Percentiles rank a stretch among this genome's conserved stretches.
Evolutionary conservation across 1,284 basidiomycete species (phyloP).

Genomic region (Ustanciosporium gigantosporum): DNA sequence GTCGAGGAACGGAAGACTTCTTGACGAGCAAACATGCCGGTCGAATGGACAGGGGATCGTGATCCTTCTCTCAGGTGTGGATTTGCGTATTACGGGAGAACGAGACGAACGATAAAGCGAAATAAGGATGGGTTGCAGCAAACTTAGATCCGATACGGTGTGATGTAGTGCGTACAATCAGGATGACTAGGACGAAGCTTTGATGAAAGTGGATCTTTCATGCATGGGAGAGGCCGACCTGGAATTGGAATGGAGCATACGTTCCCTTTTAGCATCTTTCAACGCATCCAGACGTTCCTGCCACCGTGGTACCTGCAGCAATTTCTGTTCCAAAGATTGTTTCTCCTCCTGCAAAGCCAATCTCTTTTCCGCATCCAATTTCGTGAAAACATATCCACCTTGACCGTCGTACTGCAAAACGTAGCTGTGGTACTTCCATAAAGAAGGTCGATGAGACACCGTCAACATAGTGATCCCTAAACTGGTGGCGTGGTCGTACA

Average conservation of each 20-base stretch:
- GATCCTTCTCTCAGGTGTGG: too few species aligned
- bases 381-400: slow-evolving; percentile 73
- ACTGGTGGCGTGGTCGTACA: slow-evolving; percentile 89
- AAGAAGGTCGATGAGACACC: slow-evolving; percentile 68
- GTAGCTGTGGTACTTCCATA: slow-evolving; percentile 90
- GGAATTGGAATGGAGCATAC: too few species aligned
- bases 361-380: slow-evolving; percentile 87
- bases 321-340: slow-evolving; percentile 59
- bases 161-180: too few species aligned
- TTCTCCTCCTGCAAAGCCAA: slow-evolving; percentile 92
- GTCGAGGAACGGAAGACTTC: too few species aligned
- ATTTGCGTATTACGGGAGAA: too few species aligned
- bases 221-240: slow-evolving; percentile 9
- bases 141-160: too few species aligned
- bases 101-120: too few species aligned
- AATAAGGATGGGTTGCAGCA: too few species aligned
- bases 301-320: slow-evolving; percentile 73
- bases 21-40: too few species aligned
- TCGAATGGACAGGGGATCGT: too few species aligned
- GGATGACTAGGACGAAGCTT: slow-evolving; percentile 4
- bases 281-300: slow-evolving; percentile 76
- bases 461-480: slow-evolving; percentile 61
- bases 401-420: slow-evolving; percentile 72
- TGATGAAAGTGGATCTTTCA: slow-evolving; percentile 9
- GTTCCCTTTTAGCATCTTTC: slow-evolving; percentile 56